A percentile compares a stretch with the other conserved stretches of the same genome.
These are phyloP conservation scores for Coemansia asiatica DNA, from an alignment of 192 early-diverging fungal species.

Conservation along the genomic window DNA sequence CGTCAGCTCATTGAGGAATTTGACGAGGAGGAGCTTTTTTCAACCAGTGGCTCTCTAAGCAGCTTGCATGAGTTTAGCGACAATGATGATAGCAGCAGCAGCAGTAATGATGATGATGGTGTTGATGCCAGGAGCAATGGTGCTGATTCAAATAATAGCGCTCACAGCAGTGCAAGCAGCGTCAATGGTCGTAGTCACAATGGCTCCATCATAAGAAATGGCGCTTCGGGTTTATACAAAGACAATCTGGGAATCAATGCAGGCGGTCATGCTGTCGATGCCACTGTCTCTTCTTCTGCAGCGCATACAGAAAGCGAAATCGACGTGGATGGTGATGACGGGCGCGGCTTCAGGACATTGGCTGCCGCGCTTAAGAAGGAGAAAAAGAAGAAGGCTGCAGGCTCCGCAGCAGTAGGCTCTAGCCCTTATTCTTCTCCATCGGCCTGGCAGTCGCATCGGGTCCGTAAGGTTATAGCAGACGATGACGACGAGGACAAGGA, in stretches of 20 bases:
- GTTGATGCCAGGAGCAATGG: neutral
- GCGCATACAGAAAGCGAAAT: slow-evolving; percentile 34
- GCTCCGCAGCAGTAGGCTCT: neutral
- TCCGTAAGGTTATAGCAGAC: slow-evolving; percentile 39
- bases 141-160: neutral
- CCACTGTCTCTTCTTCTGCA: slow-evolving; percentile 9
- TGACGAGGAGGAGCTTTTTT: slow-evolving; percentile 51
- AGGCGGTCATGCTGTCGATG: neutral
- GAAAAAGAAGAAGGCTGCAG: neutral
- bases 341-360: neutral
- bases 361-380: neutral
- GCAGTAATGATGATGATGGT: neutral
- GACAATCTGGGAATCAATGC: slow-evolving; percentile 1
- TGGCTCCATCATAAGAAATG: slow-evolving; percentile 40
- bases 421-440: slow-evolving; percentile 11
- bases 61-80: slow-evolving; percentile 53
- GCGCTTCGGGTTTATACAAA: slow-evolving; percentile 2
- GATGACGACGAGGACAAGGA: slow-evolving; percentile 36
- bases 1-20: slow-evolving; percentile 13
- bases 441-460: slow-evolving; percentile 13
- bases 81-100: slow-evolving; percentile 7
- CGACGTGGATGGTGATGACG: slow-evolving; percentile 30
- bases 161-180: slow-evolving; percentile 4
- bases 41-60: slow-evolving; percentile 46
- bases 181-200: slow-evolving; percentile 1